Conservation (phyloP, 768 basidiomycete genomes). For the Macrolepiota dolichaula region DNA sequence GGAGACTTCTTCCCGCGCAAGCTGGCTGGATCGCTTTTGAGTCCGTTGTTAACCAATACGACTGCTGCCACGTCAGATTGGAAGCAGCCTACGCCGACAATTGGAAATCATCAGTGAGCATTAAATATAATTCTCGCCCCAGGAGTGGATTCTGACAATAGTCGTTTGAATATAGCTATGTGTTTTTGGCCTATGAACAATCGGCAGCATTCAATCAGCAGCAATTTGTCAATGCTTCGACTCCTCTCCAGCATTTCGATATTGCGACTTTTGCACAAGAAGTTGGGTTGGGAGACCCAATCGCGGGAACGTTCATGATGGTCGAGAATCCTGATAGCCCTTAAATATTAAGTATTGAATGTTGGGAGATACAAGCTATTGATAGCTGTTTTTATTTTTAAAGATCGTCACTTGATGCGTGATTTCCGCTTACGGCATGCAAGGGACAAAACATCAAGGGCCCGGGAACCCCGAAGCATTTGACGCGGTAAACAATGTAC, state of each 20-base stretch:
- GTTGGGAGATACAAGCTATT: neutral
- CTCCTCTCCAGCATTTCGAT: constrained; percentile 34
- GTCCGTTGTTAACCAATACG: neutral
- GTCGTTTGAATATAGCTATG: constrained; percentile 28
- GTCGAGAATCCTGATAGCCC: constrained; percentile 25
- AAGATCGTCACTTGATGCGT: too few relatives aligned
- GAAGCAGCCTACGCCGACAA: neutral
- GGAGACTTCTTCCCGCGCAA: constrained; percentile 24
- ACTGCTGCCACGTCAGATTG: neutral
- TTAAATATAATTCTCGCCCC: neutral
- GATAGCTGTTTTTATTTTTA: neutral
- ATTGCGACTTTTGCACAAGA: constrained; percentile 37
- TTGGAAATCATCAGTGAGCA: neutral
- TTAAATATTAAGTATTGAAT: neutral
- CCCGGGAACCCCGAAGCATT: neutral
- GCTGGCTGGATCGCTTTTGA: neutral
- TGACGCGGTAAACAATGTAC: neutral
- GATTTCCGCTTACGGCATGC: too few relatives aligned
- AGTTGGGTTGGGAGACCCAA: constrained; percentile 40
- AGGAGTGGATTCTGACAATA: neutral
- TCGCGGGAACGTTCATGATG: constrained; percentile 49
- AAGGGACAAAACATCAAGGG: neutral
- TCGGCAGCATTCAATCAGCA: constrained; percentile 36
- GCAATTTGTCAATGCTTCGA: constrained; percentile 33
- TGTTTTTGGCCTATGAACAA: constrained; percentile 46